A percentile compares a stretch with the other conserved stretches of the same genome.
Evolutionary conservation across 768 basidiomycete genomes (phyloP).

Genomic region (Gymnopilus dilepis): DNA sequence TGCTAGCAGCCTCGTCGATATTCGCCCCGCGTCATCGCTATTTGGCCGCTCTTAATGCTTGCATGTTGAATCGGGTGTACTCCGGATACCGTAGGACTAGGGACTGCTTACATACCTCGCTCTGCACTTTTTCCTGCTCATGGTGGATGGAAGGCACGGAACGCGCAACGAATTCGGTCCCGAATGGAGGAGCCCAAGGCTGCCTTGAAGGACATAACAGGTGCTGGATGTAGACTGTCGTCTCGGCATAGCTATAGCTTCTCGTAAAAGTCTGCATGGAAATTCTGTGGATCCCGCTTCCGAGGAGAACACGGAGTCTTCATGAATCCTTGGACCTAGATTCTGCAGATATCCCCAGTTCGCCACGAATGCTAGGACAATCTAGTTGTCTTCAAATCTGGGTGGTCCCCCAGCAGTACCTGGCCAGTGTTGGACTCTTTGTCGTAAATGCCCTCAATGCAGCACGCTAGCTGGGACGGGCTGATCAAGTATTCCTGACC

Average conservation of each 20-base stretch:
- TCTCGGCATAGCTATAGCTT: background rate
- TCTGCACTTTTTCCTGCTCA: background rate
- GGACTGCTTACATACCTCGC: background rate
- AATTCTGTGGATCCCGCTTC: constrained; percentile 9
- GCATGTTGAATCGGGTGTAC: background rate
- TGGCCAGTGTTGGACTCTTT: background rate
- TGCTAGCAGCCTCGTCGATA: background rate
- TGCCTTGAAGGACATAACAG: background rate
- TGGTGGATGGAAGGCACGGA: background rate
- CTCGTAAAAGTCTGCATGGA: constrained; percentile 7
- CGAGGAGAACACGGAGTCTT: constrained; percentile 28
- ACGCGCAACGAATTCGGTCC: background rate
- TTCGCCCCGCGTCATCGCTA: background rate
- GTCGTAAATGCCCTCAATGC: background rate
- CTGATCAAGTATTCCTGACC: background rate
- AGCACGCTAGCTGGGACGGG: background rate
- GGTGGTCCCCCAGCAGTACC: background rate
- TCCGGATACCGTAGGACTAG: background rate
- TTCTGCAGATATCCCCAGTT: constrained; percentile 9
- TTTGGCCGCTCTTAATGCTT: background rate
- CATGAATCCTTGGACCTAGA: background rate
- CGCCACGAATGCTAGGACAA: background rate
- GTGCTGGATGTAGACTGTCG: background rate
- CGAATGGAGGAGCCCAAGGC: background rate
- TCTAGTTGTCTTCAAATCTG: background rate